Percentiles rank a stretch among this genome's conserved stretches.
Conservation (phyloP, 164 flowering plant genomes). For the Akebia trifoliata region DNA sequence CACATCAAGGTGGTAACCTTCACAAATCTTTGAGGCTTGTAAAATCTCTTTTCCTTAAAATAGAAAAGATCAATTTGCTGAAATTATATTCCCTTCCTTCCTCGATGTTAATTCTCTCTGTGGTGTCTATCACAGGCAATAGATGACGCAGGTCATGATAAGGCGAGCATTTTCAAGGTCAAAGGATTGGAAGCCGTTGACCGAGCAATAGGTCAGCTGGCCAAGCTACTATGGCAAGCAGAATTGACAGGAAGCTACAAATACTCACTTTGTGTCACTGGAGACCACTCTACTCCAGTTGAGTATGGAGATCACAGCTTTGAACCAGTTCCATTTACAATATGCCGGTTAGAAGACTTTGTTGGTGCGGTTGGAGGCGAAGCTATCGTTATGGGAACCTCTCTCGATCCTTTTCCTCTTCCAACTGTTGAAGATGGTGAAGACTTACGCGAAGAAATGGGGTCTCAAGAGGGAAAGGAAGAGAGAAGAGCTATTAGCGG, state of each 20-base stretch:
- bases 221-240: conserved; percentile 76
- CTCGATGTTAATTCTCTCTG: neutral
- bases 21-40: neutral
- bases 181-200: conserved; percentile 87
- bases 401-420: conserved; percentile 83
- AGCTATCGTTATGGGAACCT: conserved; percentile 30
- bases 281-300: conserved; percentile 97
- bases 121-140: conserved; percentile 54
- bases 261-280: conserved; percentile 80
- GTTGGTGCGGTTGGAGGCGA: conserved; percentile 82
- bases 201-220: conserved; percentile 74
- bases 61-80: neutral
- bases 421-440: conserved; percentile 51
- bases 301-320: conserved; percentile 99
- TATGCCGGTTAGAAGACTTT: conserved; percentile 65
- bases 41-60: neutral
- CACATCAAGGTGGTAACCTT: conserved; percentile 69
- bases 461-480: conserved; percentile 9
- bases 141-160: conserved; percentile 98
- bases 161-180: conserved; percentile 76
- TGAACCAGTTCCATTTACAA: conserved; percentile 84
- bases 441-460: conserved; percentile 29
- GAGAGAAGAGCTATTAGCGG: conserved; percentile 40
- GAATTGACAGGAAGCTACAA: conserved; percentile 57
- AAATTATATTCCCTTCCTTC: neutral